phyloP scores from a whole-genome alignment of 768 basidiomycete species.

The Myochromella boudieri region DNA sequence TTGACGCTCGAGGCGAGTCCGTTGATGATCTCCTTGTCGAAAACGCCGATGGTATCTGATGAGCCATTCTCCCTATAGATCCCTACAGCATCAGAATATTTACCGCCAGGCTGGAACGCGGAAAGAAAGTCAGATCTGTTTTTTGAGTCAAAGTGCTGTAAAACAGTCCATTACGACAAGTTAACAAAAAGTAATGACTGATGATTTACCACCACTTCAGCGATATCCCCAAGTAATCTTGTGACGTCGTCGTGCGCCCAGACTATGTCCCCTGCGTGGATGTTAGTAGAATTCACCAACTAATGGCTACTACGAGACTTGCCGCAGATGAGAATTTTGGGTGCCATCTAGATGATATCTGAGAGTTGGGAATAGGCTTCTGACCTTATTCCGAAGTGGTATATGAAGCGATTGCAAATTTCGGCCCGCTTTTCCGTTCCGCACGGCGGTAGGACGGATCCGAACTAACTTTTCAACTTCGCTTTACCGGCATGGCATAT shows the following conservation, averaged over 20 bases:
- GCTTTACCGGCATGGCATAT: too few relatives aligned
- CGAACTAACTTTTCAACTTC: too few relatives aligned
- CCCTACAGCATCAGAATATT: constrained; percentile 70
- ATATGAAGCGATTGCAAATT: too few relatives aligned
- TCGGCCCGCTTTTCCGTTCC: too few relatives aligned
- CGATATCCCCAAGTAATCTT: constrained; percentile 61
- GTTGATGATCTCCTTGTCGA: constrained; percentile 76
- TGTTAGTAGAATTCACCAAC: background rate
- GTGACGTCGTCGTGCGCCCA: constrained; percentile 82
- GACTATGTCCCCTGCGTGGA: constrained; percentile 56
- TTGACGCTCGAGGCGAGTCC: constrained; percentile 67
- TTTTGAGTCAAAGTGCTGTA: constrained; percentile 52
- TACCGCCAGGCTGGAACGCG: constrained; percentile 62
- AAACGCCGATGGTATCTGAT: constrained; percentile 63
- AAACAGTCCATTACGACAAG: background rate
- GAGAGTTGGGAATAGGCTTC: too few relatives aligned
- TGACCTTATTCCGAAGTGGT: too few relatives aligned
- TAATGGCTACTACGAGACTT: background rate
- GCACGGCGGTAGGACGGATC: too few relatives aligned
- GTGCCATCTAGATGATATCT: too few relatives aligned
- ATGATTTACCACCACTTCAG: constrained; percentile 75
- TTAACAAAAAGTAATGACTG: background rate
- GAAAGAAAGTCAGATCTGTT: constrained; percentile 69
- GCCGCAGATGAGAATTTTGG: constrained; percentile 30
- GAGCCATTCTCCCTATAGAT: constrained; percentile 81